Evolutionary conservation across 2,329 filamentous ascomycete species (phyloP).

Genomic region (Pleochaeta shiraiana): DNA sequence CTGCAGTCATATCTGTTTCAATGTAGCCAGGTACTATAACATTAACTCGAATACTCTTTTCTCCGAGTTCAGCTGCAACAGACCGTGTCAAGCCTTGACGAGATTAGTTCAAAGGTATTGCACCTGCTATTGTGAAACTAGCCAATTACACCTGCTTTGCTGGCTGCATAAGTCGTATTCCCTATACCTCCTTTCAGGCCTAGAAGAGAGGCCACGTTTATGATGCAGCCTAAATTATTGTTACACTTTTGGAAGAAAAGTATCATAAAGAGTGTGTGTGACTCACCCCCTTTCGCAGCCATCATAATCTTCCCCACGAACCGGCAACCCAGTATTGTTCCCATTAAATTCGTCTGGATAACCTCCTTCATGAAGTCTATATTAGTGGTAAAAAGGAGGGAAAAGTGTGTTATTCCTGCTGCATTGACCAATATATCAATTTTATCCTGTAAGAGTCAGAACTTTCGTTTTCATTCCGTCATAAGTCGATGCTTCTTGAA

Average conservation of each 20-base stretch:
- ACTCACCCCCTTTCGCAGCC: conserved; percentile 17
- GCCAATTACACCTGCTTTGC: conserved; percentile 62
- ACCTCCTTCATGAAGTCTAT: conserved; percentile 31
- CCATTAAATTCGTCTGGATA: conserved; percentile 47
- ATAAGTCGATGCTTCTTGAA: no score
- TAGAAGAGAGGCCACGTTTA: conserved; percentile 64
- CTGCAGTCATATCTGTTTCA: conserved; percentile 54
- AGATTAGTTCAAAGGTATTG: background rate
- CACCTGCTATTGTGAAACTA: conserved; percentile 11
- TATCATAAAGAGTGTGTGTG: no score
- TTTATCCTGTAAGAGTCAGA: conserved; percentile 9
- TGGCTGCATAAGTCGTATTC: conserved; percentile 52
- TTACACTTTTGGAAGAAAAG: no score
- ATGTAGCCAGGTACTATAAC: conserved; percentile 69
- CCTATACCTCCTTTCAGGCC: conserved; percentile 47
- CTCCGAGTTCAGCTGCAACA: conserved; percentile 38
- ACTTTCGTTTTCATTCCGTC: no score
- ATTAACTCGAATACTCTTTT: conserved; percentile 48
- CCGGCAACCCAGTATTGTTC: conserved; percentile 40
- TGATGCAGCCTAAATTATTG: conserved; percentile 50
- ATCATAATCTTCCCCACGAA: conserved; percentile 27
- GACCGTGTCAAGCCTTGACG: conserved; percentile 41
- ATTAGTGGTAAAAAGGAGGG: conserved; percentile 34
- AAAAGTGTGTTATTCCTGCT: conserved; percentile 48
- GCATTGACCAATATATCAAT: conserved; percentile 53